These are phyloP conservation scores for Clohesyomyces aquaticus DNA, from an alignment of 495 filamentous ascomycete species.

Conservation along the genomic window DNA sequence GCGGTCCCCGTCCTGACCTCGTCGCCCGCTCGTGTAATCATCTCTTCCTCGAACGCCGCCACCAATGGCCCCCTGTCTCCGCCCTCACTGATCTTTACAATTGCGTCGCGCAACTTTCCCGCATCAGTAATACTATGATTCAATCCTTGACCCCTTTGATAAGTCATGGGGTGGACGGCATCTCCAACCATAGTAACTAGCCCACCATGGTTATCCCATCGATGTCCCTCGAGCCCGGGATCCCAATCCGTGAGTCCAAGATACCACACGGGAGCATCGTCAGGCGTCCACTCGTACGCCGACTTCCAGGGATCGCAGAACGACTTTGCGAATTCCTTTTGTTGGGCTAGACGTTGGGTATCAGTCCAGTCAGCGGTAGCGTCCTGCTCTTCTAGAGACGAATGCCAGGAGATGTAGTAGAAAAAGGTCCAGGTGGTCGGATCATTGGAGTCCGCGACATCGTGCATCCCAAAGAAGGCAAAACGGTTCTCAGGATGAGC, in stretches of 20 bases:
- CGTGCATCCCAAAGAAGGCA: constrained; percentile 42
- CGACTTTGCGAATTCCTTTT: constrained; percentile 29
- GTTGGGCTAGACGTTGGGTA: constrained; percentile 31
- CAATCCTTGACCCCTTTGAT: constrained; percentile 56
- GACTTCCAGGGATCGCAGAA: constrained; percentile 41
- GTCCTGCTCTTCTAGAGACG: constrained; percentile 31
- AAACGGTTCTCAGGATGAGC: constrained; percentile 44
- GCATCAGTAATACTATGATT: constrained; percentile 55
- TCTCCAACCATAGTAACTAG: constrained; percentile 56
- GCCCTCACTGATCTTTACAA: constrained; percentile 40
- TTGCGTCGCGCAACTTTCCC: constrained; percentile 41
- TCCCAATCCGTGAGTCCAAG: constrained; percentile 39
- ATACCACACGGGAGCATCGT: constrained; percentile 36
- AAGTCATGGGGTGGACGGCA: constrained; percentile 58
- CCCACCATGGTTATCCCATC: constrained; percentile 51
- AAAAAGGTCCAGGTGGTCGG: constrained; percentile 41
- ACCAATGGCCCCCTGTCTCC: constrained; percentile 20
- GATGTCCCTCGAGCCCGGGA: constrained; percentile 34
- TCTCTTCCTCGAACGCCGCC: constrained; percentile 47
- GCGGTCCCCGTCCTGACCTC: constrained; percentile 41
- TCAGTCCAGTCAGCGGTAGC: constrained; percentile 35
- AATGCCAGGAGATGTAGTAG: constrained; percentile 38
- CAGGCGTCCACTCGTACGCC: constrained; percentile 35
- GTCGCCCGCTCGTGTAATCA: constrained; percentile 43
- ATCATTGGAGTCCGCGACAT: constrained; percentile 27